phyloP scores from a whole-genome alignment of 1,284 basidiomycete genomes.

The Ganoderma meredithae region DNA sequence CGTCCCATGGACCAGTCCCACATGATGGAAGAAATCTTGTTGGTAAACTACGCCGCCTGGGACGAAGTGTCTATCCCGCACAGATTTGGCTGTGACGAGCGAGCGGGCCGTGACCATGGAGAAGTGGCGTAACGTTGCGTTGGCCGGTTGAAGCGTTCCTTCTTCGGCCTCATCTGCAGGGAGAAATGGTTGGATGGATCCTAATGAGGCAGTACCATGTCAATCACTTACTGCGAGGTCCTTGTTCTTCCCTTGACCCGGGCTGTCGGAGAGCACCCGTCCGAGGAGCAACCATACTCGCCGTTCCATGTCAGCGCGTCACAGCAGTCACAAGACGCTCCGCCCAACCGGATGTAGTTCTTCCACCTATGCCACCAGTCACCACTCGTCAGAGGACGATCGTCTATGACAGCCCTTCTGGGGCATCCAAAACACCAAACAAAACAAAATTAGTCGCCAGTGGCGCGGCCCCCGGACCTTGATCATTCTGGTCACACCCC shows the following conservation, averaged over 20 bases:
- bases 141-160: constrained; percentile 8
- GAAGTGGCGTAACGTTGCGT: constrained; percentile 8
- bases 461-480: not conserved
- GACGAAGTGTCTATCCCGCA: constrained; percentile 14
- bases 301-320: not conserved
- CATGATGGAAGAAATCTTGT: constrained; percentile 19
- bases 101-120: constrained; percentile 3
- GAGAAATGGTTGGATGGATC: not conserved
- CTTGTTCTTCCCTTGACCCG: constrained; percentile 7
- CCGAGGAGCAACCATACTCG: not conserved
- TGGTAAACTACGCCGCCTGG: constrained; percentile 28
- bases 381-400: not conserved
- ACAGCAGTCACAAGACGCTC: not conserved
- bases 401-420: not conserved
- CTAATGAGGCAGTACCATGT: constrained; percentile 6
- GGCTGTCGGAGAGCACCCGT: constrained; percentile 3
- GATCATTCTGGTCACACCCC: not conserved
- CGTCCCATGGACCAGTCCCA: constrained; percentile 12
- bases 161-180: not conserved
- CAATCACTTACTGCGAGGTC: constrained; percentile 8
- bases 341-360: not conserved
- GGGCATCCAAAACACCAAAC: not conserved
- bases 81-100: constrained; percentile 17
- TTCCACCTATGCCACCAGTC: not conserved
- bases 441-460: not conserved